Evolutionary conservation across 441 rosid species (phyloP), one percentile per base, ranked within the genome.

Genomic region (Theobroma grandiflorum): DNA sequence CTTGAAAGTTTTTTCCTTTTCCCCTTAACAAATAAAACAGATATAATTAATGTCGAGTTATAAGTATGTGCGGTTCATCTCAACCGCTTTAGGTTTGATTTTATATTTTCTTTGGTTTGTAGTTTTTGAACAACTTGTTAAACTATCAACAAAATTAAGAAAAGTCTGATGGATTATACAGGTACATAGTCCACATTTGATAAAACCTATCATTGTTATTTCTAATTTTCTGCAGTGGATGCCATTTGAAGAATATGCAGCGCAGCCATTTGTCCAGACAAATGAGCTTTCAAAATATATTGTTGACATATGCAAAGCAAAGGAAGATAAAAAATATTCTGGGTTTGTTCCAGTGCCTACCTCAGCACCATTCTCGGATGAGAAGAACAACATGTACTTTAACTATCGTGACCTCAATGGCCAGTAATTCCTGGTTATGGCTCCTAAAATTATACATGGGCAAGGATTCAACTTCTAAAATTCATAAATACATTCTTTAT

Each of bases 191-290:
- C 2, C n/a, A 20, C n/a, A 58, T 4, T 16, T 31, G 10, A 31
- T 18, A 1, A 68, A 9, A 38, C 38, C 57, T 67, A 4, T 63
- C 66, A 43, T 43, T 8, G 47, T 43, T 43, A 7, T 43, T 43
- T 0, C 59, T 18, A 37, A 69, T 63, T 79, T 65, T 66, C 45
- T 83, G 74, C 88, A 92, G 97, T 93, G 96, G 96, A 90, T 93
- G 97, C 91, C 91, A 10, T 83, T 90, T 86, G 93, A 91, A 55
- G 97, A 92, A 75, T 94, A 87, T 69, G 66, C 43, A n/a, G 88
- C 88, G 2, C 93, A 90, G 37, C 91, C 94, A 68, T 88, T 78
- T 45, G 90, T 89, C 64, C 88, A 84, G 64, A 81, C 84, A 1
- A 81, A 84, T 49, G 93, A 91, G 76, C 84, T 87, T 18, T n/a